Evolutionary conservation across 768 basidiomycete species (phyloP).

Genomic region (Pulveroboletus sp.): DNA sequence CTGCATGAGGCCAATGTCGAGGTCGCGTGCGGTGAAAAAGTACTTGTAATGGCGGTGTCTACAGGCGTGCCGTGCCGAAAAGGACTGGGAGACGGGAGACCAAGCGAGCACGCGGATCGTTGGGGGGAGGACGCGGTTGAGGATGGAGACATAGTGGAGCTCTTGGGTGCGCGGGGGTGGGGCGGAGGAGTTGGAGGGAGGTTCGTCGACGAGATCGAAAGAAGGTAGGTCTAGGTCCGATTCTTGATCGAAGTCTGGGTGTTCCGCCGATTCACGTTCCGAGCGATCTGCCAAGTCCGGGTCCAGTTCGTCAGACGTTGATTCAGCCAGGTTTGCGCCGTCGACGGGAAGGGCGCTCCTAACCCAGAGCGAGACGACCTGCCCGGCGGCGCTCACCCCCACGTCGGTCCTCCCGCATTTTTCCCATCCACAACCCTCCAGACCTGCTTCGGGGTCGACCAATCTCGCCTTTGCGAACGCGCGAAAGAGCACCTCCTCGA

Average conservation of each 20-base stretch:
- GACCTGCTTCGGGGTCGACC: conserved; percentile 66
- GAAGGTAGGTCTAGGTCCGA: conserved; percentile 18
- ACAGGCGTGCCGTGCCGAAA: conserved; percentile 90
- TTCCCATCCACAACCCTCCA: conserved; percentile 88
- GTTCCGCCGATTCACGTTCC: not conserved
- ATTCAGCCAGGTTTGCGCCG: not conserved
- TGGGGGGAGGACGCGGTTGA: conserved; percentile 85
- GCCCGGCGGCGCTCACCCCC: conserved; percentile 91
- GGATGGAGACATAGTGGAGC: conserved; percentile 69
- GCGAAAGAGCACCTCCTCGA: conserved; percentile 81
- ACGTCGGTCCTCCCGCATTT: conserved; percentile 92
- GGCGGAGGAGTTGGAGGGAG: conserved; percentile 33
- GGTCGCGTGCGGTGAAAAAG: conserved; percentile 71
- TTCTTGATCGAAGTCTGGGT: not conserved
- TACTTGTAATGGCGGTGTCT: conserved; percentile 93
- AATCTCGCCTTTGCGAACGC: conserved; percentile 76
- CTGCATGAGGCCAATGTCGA: conserved; percentile 75
- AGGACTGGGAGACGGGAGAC: conserved; percentile 77
- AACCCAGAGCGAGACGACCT: conserved; percentile 90
- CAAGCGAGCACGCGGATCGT: conserved; percentile 91
- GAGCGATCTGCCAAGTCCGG: conserved; percentile 5
- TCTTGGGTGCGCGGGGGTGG: conserved; percentile 40
- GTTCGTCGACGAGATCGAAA: conserved; percentile 37
- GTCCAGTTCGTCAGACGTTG: conserved; percentile 2
- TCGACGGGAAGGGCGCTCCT: conserved; percentile 54